These are phyloP conservation scores for Colletotrichum tamarilloi DNA, from an alignment of 2,329 filamentous ascomycete genomes.

Conservation along the genomic window DNA sequence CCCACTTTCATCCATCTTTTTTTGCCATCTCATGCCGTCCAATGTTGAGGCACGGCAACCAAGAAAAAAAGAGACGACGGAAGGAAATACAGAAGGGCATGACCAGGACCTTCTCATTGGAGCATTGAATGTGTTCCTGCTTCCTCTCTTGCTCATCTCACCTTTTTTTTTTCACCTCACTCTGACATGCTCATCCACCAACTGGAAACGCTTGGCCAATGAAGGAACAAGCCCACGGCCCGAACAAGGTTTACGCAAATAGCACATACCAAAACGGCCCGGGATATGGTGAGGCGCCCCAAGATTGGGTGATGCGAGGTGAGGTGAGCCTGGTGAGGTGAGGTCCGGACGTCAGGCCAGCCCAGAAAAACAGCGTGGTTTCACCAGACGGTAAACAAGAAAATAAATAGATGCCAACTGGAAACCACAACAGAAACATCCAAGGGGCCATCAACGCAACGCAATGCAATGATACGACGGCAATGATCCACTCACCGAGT, in stretches of 20 bases:
- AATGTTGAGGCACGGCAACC: no score
- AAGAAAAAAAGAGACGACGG: neutral
- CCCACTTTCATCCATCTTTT: neutral
- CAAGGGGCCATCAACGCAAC: slow-evolving; percentile 3
- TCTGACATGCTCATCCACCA: neutral
- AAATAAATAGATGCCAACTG: slow-evolving; percentile 4
- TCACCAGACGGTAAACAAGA: neutral
- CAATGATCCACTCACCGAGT: slow-evolving; percentile 9
- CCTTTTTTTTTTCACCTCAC: neutral
- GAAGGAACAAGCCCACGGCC: neutral
- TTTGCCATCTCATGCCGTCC: neutral
- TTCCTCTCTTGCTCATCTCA: neutral
- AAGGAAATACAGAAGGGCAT: neutral
- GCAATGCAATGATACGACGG: neutral
- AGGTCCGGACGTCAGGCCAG: slow-evolving; percentile 10
- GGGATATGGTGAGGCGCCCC: slow-evolving; percentile 2
- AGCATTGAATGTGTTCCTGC: neutral
- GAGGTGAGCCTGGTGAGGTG: neutral
- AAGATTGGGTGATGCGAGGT: slow-evolving; percentile 1
- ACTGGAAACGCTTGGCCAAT: slow-evolving; percentile 22
- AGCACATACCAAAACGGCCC: slow-evolving; percentile 14
- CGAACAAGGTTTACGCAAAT: slow-evolving; percentile 21
- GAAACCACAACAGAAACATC: slow-evolving; percentile 24
- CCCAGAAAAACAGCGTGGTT: neutral
- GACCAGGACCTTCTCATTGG: neutral